Evolutionary conservation across 805 yeast genomes (phyloP).

Genomic region (Sugiyamaella smithiae): DNA sequence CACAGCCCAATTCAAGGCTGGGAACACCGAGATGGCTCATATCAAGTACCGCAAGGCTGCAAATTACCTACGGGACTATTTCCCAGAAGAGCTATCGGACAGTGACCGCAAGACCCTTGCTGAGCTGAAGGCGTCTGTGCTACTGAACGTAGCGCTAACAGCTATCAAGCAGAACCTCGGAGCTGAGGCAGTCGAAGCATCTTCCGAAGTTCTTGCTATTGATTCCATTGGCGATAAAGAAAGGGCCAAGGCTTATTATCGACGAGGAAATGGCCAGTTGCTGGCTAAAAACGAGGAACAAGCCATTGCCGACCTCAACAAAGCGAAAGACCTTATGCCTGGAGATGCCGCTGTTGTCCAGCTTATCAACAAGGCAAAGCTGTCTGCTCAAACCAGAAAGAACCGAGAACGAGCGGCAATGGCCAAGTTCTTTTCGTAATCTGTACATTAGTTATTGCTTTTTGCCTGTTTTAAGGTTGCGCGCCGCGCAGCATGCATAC

Average conservation of each 20-base stretch:
- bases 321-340: constrained; percentile 64
- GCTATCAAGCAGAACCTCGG: constrained; percentile 63
- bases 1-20: constrained; percentile 68
- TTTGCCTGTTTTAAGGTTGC: neutral
- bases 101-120: constrained; percentile 43
- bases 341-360: constrained; percentile 34
- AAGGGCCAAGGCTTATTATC: constrained; percentile 78
- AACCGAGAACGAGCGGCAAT: constrained; percentile 9
- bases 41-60: constrained; percentile 73
- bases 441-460: neutral
- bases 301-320: constrained; percentile 64
- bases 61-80: constrained; percentile 63
- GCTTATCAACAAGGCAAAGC: constrained; percentile 28
- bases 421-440: constrained; percentile 12
- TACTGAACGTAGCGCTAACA: constrained; percentile 70
- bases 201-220: constrained; percentile 63
- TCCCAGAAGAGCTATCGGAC: constrained; percentile 64
- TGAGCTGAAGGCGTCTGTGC: constrained; percentile 55
- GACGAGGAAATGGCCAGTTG: constrained; percentile 76
- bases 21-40: constrained; percentile 54
- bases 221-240: constrained; percentile 57
- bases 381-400: constrained; percentile 13
- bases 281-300: constrained; percentile 62
- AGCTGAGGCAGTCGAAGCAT: constrained; percentile 52
- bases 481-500: constrained; percentile 1